phyloP scores from a whole-genome alignment of 805 yeast species.

The Suhomyces xylopsoci region DNA sequence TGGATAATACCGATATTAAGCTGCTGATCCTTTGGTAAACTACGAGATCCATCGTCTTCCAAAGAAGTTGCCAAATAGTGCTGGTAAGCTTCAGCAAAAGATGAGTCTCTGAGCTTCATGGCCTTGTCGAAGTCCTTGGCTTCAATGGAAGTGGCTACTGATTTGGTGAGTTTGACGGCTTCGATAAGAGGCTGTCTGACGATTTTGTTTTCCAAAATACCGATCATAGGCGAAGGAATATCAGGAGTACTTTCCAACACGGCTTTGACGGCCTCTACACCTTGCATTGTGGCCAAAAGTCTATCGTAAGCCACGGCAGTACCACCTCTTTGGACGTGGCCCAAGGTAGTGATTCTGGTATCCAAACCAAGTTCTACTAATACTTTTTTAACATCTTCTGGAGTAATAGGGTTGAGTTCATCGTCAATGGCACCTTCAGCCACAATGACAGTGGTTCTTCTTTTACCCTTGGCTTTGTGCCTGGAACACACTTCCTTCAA shows the following conservation, averaged over 20 bases:
- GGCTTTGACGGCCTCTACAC: conserved; percentile 78
- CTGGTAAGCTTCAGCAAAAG: conserved; percentile 60
- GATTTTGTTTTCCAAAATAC: conserved; percentile 66
- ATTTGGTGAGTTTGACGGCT: conserved; percentile 67
- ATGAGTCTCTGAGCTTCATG: conserved; percentile 67
- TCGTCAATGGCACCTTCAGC: conserved; percentile 82
- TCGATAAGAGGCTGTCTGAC: conserved; percentile 67
- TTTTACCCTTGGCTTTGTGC: conserved; percentile 69
- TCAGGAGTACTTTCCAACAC: conserved; percentile 65
- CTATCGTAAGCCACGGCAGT: conserved; percentile 75
- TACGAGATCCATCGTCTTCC: conserved; percentile 32
- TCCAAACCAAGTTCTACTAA: conserved; percentile 68
- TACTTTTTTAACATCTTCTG: conserved; percentile 63
- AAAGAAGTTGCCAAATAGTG: conserved; percentile 57
- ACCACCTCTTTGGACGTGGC: conserved; percentile 85
- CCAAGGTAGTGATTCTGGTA: conserved; percentile 73
- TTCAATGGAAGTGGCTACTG: conserved; percentile 68
- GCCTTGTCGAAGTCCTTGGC: conserved; percentile 66
- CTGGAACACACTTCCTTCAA: conserved; percentile 59
- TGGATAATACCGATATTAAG: conserved; percentile 67
- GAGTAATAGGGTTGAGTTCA: conserved; percentile 63
- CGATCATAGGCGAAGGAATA: conserved; percentile 79
- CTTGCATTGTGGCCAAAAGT: conserved; percentile 71
- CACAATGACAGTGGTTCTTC: conserved; percentile 76
- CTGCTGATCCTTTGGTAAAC: conserved; percentile 49